Evolutionary conservation across 805 yeast species (phyloP), one percentile per base, ranked within the genome.

Genomic region (Cyberlindnera euphorbiiphila): DNA sequence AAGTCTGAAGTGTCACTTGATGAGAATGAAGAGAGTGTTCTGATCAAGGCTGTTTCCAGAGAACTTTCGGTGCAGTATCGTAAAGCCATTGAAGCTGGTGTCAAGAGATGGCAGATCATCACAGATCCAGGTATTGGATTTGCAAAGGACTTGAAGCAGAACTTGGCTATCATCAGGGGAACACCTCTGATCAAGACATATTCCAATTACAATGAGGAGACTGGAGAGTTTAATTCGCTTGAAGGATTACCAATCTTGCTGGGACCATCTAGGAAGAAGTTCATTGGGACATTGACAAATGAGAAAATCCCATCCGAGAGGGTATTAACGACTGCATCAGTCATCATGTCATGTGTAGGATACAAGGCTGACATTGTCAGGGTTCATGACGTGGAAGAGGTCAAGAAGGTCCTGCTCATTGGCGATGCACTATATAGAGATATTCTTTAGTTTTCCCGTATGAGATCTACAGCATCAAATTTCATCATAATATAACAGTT

Each of bases 121-220:
- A 53, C 88, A 4, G 99, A 93, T 57, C 98, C 99, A 1, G 98
- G 98, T 2, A 62, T 93, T 28, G 98, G 99, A 2, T 93, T 93
- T 61, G 97, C 98, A n/a, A 93, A 93, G 58, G 72, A 70, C 36
- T 50, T 71, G n/a, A 47, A 56, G 7, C 95, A 89, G 53, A 91
- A 89, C 57, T 47, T 89, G 22, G 69, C 70, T 16, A 50, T 87
- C 1, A 69, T 93, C 20, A 71, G 76, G 43, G 68, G 75, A 14
- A 47, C 69, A 42, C 73, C 61, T 33, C 49, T 43, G 21, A 59
- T 66, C 51, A 80, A 80, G 54, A 60, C 64, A 21, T 81, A 78
- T 49, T 63, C 77, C 1, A 61, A 49, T 30, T 59, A 62, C 35
- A 43, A 58, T 13, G 57, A 61, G 47, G 23, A 27, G 6, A 43